Conservation (phyloP, 2,329 filamentous ascomycete species). For the Penicillium fuscoglaucum region DNA sequence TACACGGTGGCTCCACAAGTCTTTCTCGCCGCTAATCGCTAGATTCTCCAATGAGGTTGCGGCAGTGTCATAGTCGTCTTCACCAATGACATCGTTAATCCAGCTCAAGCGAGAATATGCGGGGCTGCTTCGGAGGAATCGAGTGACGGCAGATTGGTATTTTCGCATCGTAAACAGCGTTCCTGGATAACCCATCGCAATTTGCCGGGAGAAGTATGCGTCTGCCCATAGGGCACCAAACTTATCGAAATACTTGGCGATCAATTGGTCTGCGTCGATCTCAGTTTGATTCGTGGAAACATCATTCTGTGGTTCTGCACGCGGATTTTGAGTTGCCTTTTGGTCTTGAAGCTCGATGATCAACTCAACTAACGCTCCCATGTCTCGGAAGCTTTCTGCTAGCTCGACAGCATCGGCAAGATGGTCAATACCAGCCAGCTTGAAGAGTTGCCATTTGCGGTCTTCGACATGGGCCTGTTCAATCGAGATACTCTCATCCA, state of each 20-base stretch:
- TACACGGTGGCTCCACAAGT: conserved; percentile 90
- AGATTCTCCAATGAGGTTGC: conserved; percentile 69
- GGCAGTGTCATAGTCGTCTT: conserved; percentile 73
- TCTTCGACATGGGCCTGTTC: conserved; percentile 44
- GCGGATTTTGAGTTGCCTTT: conserved; percentile 28
- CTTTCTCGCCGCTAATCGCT: conserved; percentile 69
- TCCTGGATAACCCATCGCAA: conserved; percentile 65
- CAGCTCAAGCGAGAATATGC: conserved; percentile 78
- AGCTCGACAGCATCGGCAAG: conserved; percentile 59
- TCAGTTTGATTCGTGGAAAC: conserved; percentile 26
- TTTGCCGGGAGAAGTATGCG: conserved; percentile 76
- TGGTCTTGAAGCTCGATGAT: conserved; percentile 45
- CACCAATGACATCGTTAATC: conserved; percentile 86
- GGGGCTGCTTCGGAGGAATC: conserved; percentile 71
- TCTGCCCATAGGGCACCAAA: conserved; percentile 57
- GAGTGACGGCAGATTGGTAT: conserved; percentile 71
- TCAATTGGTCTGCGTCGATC: conserved; percentile 38
- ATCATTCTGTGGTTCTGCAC: conserved; percentile 14
- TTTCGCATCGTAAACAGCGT: conserved; percentile 68
- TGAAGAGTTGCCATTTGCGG: conserved; percentile 50
- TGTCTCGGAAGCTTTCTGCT: conserved; percentile 63
- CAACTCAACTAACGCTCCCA: conserved; percentile 60
- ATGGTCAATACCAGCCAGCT: conserved; percentile 53
- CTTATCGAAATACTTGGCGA: conserved; percentile 50
- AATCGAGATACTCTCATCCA: conserved; percentile 52